Base-by-base conservation (phyloP, 2,329 filamentous ascomycete species). In the Neurospora sp. region DNA sequence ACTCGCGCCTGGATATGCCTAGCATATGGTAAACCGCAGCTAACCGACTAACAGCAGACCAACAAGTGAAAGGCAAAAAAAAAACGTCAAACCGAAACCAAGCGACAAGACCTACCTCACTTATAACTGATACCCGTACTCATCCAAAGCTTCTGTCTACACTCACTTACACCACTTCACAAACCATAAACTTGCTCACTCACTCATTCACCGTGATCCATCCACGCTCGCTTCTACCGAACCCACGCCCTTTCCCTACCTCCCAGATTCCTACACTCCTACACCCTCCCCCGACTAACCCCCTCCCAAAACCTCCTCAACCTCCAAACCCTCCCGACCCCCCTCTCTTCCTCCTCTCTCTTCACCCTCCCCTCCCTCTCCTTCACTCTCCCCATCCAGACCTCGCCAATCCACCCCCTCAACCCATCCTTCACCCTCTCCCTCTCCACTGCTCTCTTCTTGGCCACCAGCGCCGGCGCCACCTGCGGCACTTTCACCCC, bases 341-440 rank as follows among this genome's bases (percentile, higher is more conserved):
- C 85, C 0, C 80, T 79, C 38, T 79, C 81, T 77, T 88, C 86
- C 72, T 87, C 83, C 77, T 80, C 82, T 71, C 75, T 77, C 72
- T 78, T 80, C 33, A 85, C 78, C 69, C 81, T 79, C 76, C 88
- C 82, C 74, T 82, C 82, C 66, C 82, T 79, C 76, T 84, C 81
- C 69, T 79, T 79, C 3, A 87, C 85, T 77, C 87, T 82, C 23
- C 85, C 80, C 52, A 79, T 81, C 85, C 85, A 88, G 36, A 86
- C 85, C n/a, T 78, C 80, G 38, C 85, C 89, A 2, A 92, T 84
- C 88, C 89, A 92, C 13, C 84, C 83, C 43, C 89, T 80, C 71
- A 93, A 78, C 17, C 84, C 84, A 75, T 92, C 90, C 77, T 91
- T 92, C 62, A 92, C 82, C 71, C 84, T 83, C 80, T 92, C 89